phyloP scores from a whole-genome alignment of 257 asterid genomes.

The Thymus mandschuricus region DNA sequence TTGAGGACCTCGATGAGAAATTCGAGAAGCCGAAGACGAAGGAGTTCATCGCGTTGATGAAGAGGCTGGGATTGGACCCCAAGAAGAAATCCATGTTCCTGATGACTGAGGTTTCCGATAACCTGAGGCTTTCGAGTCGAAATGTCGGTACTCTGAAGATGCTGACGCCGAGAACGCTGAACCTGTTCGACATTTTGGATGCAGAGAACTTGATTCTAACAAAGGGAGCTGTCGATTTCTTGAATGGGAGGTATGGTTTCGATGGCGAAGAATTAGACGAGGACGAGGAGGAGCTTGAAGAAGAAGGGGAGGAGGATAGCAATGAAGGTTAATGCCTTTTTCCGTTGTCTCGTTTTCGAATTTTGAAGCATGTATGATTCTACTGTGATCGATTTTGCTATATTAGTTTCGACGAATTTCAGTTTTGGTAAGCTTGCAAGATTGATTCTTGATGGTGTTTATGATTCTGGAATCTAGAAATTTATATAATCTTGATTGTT shows the following conservation, averaged over 20 bases:
- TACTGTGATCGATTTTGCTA: neutral
- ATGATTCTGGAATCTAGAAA: too few species aligned
- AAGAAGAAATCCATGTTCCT: slow-evolving; percentile 77
- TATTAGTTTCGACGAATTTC: neutral
- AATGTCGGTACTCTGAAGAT: slow-evolving; percentile 80
- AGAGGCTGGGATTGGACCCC: slow-evolving; percentile 85
- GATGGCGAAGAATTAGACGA: slow-evolving; percentile 46
- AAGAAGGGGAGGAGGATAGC: slow-evolving; percentile 34
- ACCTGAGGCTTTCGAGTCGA: slow-evolving; percentile 69
- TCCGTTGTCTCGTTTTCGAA: neutral
- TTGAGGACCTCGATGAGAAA: slow-evolving; percentile 76
- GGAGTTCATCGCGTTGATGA: slow-evolving; percentile 75
- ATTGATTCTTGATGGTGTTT: neutral
- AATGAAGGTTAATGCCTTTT: slow-evolving; percentile 53
- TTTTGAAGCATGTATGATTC: neutral
- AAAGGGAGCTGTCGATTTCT: slow-evolving; percentile 70
- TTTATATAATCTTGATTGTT: neutral
- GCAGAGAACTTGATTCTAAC: slow-evolving; percentile 77
- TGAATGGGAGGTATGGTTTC: slow-evolving; percentile 83
- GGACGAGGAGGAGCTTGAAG: slow-evolving; percentile 58
- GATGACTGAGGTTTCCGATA: slow-evolving; percentile 78
- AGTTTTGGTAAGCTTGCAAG: neutral
- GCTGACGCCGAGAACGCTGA: slow-evolving; percentile 91
- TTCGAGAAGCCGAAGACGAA: slow-evolving; percentile 90
- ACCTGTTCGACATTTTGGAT: slow-evolving; percentile 87